Conservation (phyloP, 352 stramenopile genomes). For the Phytopythium vexans region DNA sequence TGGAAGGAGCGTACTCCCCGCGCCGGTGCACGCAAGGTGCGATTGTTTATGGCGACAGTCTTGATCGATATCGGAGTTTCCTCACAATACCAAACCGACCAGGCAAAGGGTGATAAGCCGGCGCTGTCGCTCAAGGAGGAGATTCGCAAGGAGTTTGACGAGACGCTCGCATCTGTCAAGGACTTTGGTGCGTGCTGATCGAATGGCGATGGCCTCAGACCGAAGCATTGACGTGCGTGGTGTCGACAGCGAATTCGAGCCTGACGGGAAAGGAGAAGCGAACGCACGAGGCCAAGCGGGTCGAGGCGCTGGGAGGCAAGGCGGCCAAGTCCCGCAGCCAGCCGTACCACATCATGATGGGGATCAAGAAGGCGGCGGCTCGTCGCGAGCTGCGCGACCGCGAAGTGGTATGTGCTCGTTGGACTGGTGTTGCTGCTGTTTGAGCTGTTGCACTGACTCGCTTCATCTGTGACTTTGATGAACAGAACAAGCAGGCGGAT, state of each 20-base stretch:
- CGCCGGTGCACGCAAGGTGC: conserved; percentile 18
- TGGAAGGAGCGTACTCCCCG: conserved; percentile 54
- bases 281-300: conserved; percentile 60
- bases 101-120: conserved; percentile 23
- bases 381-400: conserved; percentile 51
- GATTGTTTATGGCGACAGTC: not conserved
- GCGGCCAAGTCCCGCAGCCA: conserved; percentile 46
- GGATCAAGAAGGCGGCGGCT: conserved; percentile 59
- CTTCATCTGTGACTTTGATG: conserved; percentile 5
- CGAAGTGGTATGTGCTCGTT: conserved; percentile 37
- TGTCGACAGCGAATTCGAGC: conserved; percentile 32
- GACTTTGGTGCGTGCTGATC: conserved; percentile 49
- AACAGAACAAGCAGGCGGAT: conserved; percentile 61
- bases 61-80: no score
- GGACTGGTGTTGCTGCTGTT: not conserved
- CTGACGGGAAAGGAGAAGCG: conserved; percentile 84
- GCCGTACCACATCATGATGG: conserved; percentile 76
- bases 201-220: no score
- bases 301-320: conserved; percentile 68
- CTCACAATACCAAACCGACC: not conserved
- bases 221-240: conserved; percentile 3
- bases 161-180: conserved; percentile 68
- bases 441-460: not conserved
- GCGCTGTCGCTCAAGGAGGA: conserved; percentile 59
- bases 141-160: conserved; percentile 76